These are phyloP conservation scores for Hypoxylon fragiforme DNA, from an alignment of 495 filamentous ascomycete genomes.

Conservation along the genomic window DNA sequence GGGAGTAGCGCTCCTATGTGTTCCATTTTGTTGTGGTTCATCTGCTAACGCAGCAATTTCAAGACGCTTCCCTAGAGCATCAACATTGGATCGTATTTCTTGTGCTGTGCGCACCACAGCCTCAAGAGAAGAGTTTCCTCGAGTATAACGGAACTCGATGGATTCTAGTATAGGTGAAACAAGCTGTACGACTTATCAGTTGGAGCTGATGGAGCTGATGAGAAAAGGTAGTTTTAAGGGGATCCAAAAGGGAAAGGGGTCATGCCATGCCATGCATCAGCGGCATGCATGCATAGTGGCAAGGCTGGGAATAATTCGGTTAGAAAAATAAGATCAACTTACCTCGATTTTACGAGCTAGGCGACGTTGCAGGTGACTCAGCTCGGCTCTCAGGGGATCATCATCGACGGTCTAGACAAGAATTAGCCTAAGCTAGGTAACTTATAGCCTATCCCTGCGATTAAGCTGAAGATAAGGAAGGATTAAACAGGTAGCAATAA, in stretches of 20 bases:
- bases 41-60: constrained; percentile 73
- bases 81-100: constrained; percentile 83
- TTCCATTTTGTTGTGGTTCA: constrained; percentile 52
- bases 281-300: no score
- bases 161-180: constrained; percentile 38
- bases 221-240: neutral
- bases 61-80: constrained; percentile 77
- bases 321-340: constrained; percentile 16
- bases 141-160: constrained; percentile 38
- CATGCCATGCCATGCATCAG: no score
- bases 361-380: constrained; percentile 35
- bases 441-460: neutral
- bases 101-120: constrained; percentile 86
- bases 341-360: constrained; percentile 40
- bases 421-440: constrained; percentile 13
- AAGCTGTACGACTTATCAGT: constrained; percentile 18
- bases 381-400: constrained; percentile 32
- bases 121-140: constrained; percentile 94
- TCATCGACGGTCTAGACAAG: constrained; percentile 31
- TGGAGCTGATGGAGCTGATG: neutral
- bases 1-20: constrained; percentile 47
- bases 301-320: neutral
- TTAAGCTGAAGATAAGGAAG: neutral
- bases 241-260: no score
- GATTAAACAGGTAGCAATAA: neutral